phyloP scores from a whole-genome alignment of 2,329 filamentous ascomycete genomes.

The Massarina eburnea region DNA sequence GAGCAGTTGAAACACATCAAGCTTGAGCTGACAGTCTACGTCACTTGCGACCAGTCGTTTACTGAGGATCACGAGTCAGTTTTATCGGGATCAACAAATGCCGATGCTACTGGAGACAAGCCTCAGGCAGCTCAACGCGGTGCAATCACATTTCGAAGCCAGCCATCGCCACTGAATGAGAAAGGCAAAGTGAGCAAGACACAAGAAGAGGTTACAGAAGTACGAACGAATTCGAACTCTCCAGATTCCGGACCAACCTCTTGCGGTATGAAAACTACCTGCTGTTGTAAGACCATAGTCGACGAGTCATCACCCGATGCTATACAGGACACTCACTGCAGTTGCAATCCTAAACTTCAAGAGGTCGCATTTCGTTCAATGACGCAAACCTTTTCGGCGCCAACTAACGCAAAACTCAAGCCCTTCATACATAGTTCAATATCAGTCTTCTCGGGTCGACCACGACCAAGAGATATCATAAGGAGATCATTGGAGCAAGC shows the following conservation, averaged over 20 bases:
- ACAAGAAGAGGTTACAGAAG: slow-evolving; percentile 26
- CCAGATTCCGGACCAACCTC: slow-evolving; percentile 20
- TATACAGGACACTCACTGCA: slow-evolving; percentile 18
- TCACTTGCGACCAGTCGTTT: slow-evolving; percentile 56
- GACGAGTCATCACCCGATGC: slow-evolving; percentile 40
- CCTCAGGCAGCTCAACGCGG: slow-evolving; percentile 13
- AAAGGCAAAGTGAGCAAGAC: slow-evolving; percentile 19
- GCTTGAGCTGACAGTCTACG: slow-evolving; percentile 56
- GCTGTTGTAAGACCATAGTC: slow-evolving; percentile 54
- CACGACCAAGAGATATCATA: slow-evolving; percentile 55
- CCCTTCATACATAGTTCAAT: slow-evolving; percentile 35
- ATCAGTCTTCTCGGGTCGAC: slow-evolving; percentile 53
- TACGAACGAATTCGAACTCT: slow-evolving; percentile 12
- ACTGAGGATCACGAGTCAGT: slow-evolving; percentile 44
- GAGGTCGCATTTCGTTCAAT: slow-evolving; percentile 8
- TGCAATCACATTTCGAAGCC: slow-evolving; percentile 21
- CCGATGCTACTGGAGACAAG: slow-evolving; percentile 2
- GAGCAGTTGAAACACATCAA: slow-evolving; percentile 42
- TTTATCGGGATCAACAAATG: slow-evolving; percentile 23
- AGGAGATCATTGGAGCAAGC: slow-evolving; percentile 59
- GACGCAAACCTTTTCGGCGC: slow-evolving; percentile 15
- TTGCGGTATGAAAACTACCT: slow-evolving; percentile 37
- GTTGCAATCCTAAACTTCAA: slow-evolving; percentile 7
- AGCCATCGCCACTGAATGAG: slow-evolving; percentile 17
- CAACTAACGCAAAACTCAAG: slow-evolving; percentile 13